Evolutionary conservation across 2,329 filamentous ascomycete species (phyloP).

Genomic region (Pyrenophora seminiperda): DNA sequence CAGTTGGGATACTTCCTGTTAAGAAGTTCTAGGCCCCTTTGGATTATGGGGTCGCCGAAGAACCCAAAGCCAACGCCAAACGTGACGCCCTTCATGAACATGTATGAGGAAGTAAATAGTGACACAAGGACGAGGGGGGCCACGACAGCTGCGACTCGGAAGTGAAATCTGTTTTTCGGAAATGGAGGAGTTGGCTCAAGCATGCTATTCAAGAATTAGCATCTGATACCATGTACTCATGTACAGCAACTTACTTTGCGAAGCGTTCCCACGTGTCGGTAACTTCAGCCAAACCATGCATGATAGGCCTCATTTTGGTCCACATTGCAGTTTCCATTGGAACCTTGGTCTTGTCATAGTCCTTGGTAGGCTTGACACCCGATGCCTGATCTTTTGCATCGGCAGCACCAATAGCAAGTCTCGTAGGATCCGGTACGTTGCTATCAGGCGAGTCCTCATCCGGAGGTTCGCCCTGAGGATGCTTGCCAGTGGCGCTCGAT

Average conservation of each 20-base stretch:
- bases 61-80: constrained; percentile 75
- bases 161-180: constrained; percentile 50
- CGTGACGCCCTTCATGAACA: constrained; percentile 65
- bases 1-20: constrained; percentile 70
- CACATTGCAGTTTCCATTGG: constrained; percentile 79
- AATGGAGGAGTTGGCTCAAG: constrained; percentile 58
- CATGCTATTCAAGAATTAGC: constrained; percentile 37
- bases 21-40: constrained; percentile 62
- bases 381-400: constrained; percentile 60
- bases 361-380: constrained; percentile 56
- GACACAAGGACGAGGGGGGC: constrained; percentile 52
- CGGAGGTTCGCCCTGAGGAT: constrained; percentile 68
- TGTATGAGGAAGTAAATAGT: constrained; percentile 55
- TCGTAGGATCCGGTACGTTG: constrained; percentile 65
- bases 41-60: constrained; percentile 78
- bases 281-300: constrained; percentile 67
- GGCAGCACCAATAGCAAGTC: constrained; percentile 59
- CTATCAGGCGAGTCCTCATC: constrained; percentile 53
- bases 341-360: constrained; percentile 77
- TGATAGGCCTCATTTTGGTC: constrained; percentile 74
- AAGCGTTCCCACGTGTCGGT: constrained; percentile 68
- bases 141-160: constrained; percentile 54
- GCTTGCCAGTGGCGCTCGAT: constrained; percentile 76
- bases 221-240: background rate
- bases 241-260: constrained; percentile 55